A percentile compares a stretch with the other conserved stretches of the same genome.
phyloP scores from a whole-genome alignment of 495 filamentous ascomycete species.

The Lophium mytilinum region DNA sequence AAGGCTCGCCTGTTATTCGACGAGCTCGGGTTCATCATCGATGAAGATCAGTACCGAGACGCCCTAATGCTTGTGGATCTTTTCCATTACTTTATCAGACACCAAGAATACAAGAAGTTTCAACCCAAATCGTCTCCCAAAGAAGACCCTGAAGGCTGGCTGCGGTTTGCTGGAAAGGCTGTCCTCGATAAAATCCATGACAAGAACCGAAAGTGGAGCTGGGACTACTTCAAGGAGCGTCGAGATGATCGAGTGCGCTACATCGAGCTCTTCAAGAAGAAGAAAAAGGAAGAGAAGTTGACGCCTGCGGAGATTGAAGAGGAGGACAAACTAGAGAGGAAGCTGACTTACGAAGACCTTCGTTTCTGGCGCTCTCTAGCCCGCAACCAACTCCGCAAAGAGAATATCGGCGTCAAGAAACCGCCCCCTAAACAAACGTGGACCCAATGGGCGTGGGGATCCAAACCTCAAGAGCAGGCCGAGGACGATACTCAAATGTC shows the following conservation, averaged over 20 bases:
- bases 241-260: constrained; percentile 84
- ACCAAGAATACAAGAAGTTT: constrained; percentile 92
- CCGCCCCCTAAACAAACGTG: constrained; percentile 65
- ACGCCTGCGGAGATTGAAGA: constrained; percentile 61
- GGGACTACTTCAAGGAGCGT: constrained; percentile 87
- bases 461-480: constrained; percentile 43
- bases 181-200: constrained; percentile 91
- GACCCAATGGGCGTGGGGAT: constrained; percentile 74
- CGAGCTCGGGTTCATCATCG: constrained; percentile 89
- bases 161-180: constrained; percentile 80
- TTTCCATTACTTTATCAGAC: constrained; percentile 96
- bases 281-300: constrained; percentile 72
- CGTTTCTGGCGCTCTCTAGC: constrained; percentile 94
- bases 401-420: constrained; percentile 77
- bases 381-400: constrained; percentile 87
- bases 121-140: constrained; percentile 81
- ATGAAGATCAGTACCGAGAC: constrained; percentile 95
- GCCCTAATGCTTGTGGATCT: constrained; percentile 94
- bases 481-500: constrained; percentile 73
- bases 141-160: constrained; percentile 86
- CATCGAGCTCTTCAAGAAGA: constrained; percentile 87
- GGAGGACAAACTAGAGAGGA: constrained; percentile 69
- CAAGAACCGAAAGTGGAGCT: constrained; percentile 80
- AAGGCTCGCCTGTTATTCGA: constrained; percentile 89
- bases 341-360: constrained; percentile 89